Conservation (phyloP, 371 early-diverging fungal genomes). For the Lichtheimia hyalospora region DNA sequence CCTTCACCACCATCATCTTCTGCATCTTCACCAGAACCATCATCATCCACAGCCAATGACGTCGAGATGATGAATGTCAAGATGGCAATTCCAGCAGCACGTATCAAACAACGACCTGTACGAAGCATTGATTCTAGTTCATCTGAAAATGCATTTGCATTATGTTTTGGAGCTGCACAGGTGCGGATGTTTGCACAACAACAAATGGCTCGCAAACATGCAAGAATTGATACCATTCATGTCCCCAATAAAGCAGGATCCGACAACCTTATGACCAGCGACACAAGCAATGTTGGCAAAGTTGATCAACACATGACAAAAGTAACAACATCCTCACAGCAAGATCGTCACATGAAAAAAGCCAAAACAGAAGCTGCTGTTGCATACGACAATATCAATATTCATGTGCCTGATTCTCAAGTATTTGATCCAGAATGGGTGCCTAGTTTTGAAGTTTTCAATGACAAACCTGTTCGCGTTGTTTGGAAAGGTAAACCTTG, state of each 20-base stretch:
- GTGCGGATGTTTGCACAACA: not conserved
- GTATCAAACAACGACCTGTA: not conserved
- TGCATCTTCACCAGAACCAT: no score
- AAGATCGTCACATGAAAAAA: slow-evolving; percentile 16
- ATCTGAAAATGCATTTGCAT: not conserved
- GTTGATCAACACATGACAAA: not conserved
- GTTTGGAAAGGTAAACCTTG: not conserved
- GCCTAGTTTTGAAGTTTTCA: slow-evolving; percentile 13
- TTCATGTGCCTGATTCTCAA: slow-evolving; percentile 14
- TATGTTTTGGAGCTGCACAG: not conserved
- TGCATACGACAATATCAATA: slow-evolving; percentile 23
- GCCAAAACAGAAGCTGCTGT: slow-evolving; percentile 18
- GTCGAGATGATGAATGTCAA: not conserved
- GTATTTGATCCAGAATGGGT: slow-evolving; percentile 29
- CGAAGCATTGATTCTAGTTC: slow-evolving; percentile 1
- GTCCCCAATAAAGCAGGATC: no score
- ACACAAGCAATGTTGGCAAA: no score
- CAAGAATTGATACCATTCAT: no score
- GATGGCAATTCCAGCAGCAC: not conserved
- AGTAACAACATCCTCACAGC: not conserved
- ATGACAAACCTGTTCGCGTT: slow-evolving; percentile 47
- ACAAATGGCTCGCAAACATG: not conserved
- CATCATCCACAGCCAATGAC: no score
- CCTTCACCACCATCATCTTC: no score
- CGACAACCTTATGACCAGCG: no score